phyloP scores from a whole-genome alignment of 2,329 filamentous ascomycete species.

The Gliomastix tumulicola region DNA sequence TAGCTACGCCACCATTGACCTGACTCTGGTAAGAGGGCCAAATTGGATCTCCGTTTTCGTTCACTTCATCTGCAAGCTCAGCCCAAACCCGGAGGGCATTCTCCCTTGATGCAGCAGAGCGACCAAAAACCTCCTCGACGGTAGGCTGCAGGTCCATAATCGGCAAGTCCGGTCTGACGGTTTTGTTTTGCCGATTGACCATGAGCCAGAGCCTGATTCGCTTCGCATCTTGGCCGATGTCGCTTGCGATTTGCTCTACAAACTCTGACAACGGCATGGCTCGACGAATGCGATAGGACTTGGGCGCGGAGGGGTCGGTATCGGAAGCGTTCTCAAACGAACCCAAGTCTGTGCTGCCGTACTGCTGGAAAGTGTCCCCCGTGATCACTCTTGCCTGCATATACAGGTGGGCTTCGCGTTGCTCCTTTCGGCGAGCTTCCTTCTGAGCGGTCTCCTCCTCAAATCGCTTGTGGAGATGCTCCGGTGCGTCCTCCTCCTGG shows the following conservation, averaged over 20 bases:
- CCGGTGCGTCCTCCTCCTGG: conserved; percentile 69
- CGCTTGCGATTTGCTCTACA: conserved; percentile 60
- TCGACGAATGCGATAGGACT: conserved; percentile 65
- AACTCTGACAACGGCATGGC: conserved; percentile 74
- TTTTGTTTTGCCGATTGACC: conserved; percentile 98
- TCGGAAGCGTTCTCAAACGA: conserved; percentile 58
- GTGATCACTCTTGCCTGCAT: conserved; percentile 78
- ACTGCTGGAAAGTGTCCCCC: conserved; percentile 70
- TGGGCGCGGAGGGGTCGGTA: conserved; percentile 63
- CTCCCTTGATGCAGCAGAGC: conserved; percentile 54
- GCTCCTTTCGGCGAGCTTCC: conserved; percentile 76
- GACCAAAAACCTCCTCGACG: conserved; percentile 59
- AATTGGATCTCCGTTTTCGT: conserved; percentile 59
- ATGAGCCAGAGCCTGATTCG: conserved; percentile 86
- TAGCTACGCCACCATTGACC: conserved; percentile 47
- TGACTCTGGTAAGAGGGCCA: conserved; percentile 63
- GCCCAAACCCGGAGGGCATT: conserved; percentile 78
- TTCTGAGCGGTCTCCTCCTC: conserved; percentile 73
- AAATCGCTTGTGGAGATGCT: conserved; percentile 71
- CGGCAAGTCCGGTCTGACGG: conserved; percentile 81
- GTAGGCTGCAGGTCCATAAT: conserved; percentile 72
- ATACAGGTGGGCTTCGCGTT: conserved; percentile 91
- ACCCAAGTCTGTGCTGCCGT: conserved; percentile 79
- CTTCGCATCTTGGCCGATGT: conserved; percentile 60
- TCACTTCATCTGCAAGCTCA: conserved; percentile 64